These are phyloP conservation scores for Tuber umbilicatum DNA, from an alignment of 495 filamentous ascomycete genomes.

Conservation along the genomic window DNA sequence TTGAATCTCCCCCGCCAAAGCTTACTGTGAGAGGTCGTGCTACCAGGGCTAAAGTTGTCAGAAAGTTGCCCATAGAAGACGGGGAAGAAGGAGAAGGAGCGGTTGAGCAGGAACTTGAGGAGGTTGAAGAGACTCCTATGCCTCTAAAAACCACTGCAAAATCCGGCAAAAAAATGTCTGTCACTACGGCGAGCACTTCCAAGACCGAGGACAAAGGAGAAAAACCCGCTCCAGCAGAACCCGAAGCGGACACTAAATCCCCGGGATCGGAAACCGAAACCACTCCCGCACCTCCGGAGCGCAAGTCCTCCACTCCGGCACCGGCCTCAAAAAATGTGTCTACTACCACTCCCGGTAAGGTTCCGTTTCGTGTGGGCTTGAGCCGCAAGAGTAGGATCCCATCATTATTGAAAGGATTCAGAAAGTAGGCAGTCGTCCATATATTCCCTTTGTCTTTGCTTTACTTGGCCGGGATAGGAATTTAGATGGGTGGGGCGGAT, in stretches of 20 bases:
- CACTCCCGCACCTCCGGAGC: conserved; percentile 4
- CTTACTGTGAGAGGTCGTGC: not conserved
- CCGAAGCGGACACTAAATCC: conserved; percentile 1
- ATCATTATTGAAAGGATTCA: conserved; percentile 33
- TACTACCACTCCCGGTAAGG: conserved; percentile 39
- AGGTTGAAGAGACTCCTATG: not conserved
- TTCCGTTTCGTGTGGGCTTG: conserved; percentile 38
- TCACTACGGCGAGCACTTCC: not conserved
- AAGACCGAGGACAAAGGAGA: not conserved
- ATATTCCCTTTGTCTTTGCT: not conserved
- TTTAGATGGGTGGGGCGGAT: not conserved
- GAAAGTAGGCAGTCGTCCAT: conserved; percentile 27
- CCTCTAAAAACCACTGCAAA: not conserved
- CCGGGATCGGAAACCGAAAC: conserved; percentile 7
- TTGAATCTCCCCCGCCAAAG: not conserved
- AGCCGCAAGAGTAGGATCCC: conserved; percentile 39
- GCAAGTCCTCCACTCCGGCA: conserved; percentile 6
- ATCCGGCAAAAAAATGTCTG: not conserved
- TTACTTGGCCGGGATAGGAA: not conserved
- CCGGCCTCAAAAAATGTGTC: conserved; percentile 17
- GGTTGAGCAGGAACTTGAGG: not conserved
- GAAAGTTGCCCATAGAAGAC: not conserved
- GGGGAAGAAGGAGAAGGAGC: not conserved
- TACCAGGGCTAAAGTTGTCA: not conserved
- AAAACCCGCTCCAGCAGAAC: not conserved